These are phyloP conservation scores for Pyrus hybrid DNA, from an alignment of 331 rosid species.

Conservation along the genomic window DNA sequence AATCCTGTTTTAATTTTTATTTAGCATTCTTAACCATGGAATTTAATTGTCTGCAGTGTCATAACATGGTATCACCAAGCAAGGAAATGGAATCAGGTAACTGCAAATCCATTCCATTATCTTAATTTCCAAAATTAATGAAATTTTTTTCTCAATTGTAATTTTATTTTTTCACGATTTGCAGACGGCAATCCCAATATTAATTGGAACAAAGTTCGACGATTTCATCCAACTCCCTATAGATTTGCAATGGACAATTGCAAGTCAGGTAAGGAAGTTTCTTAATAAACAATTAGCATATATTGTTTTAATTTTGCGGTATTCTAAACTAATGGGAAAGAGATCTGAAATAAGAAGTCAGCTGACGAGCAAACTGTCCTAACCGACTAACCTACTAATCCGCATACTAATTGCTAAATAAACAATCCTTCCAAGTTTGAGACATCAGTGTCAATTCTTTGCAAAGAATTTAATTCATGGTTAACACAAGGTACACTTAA, in stretches of 20 bases:
- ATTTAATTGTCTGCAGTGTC: constrained; percentile 40
- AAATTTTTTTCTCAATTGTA: not conserved
- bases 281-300: not conserved
- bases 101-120: not conserved
- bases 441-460: too few relatives aligned
- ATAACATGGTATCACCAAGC: constrained; percentile 69
- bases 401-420: too few relatives aligned
- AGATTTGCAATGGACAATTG: constrained; percentile 95
- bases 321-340: too few relatives aligned
- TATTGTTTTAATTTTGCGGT: too few relatives aligned
- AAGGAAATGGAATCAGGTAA: constrained; percentile 86
- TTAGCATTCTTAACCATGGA: not conserved
- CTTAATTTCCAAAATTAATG: not conserved
- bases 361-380: too few relatives aligned
- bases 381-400: too few relatives aligned
- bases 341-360: too few relatives aligned
- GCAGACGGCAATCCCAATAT: constrained; percentile 84
- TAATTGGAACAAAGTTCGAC: constrained; percentile 90
- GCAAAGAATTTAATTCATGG: not conserved
- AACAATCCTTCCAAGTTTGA: too few relatives aligned
- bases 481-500: not conserved
- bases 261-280: constrained; percentile 56
- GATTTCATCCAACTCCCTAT: constrained; percentile 96
- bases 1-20: not conserved
- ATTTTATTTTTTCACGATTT: not conserved